Base-by-base conservation (phyloP, 305 asterid species). In the Solanum hybrid region DNA sequence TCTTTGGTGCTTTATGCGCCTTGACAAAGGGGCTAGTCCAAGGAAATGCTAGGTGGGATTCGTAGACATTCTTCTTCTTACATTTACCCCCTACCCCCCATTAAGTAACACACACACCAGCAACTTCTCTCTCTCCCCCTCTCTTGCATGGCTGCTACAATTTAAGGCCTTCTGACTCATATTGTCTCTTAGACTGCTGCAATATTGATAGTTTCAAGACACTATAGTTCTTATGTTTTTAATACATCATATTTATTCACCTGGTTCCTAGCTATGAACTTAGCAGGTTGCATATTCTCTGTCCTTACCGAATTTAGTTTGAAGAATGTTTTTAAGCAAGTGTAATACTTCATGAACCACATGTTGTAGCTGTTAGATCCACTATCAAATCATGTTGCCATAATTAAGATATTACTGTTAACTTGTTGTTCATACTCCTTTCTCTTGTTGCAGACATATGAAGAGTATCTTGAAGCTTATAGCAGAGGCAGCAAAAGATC, bases 391-490 rank as follows among this genome's bases (percentile, higher is more conserved):
- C 42, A 20, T 85, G 87, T 51, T 51, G n/a, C 31, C 87, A 56
- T 56, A 32, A 31, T 31, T 31, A 85, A 85, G 42, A 56, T 51
- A 85, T 20, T 56, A 29, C 42, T 20, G 75, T 80, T 1, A 84
- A 31, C 29, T 17, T 51, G 13, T 20, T 22, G 31, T 16, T 75
- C 34, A 20, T 5, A 2, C 90, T 91, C 78, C 79, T 90, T 42
- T 88, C 40, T 89, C 82, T 36, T 91, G 46, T 87, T 93, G 96
- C 95, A 97, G 99, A 96, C 97, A 42, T 97, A 97, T 94, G 99
- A 97, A 93, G 99, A 97, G 90, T 97, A 97, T 91, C 92, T 97
- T 87, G 99, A 96, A 91, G 98, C 98, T 87, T 96, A 95, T 92
- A 92, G 92, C 90, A 94, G 92, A 91, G 91, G 93, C 89, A 89